Evolutionary conservation across 164 flowering plant genomes (phyloP), one percentile per base, ranked within the genome.

Genomic region (Vitis rupestris): DNA sequence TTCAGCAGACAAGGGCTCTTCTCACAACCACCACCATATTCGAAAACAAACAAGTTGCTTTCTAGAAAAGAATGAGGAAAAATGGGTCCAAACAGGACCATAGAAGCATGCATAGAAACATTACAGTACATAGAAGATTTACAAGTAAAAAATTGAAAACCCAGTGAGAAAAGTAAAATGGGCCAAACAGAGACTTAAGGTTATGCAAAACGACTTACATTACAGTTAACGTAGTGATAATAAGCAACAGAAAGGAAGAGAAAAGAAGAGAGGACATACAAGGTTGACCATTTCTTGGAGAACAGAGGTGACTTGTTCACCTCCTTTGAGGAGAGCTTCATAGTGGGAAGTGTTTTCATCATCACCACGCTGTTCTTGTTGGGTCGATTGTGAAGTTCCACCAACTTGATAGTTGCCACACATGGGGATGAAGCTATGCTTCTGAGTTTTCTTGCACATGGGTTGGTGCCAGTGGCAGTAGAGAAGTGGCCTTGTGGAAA

Each of bases 281-380:
- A 95, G 85, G 27, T 79, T 81, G 67, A 85, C 77, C 88, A 95
- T 91, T 61, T 95, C 97, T 74, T 87, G 76, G 14, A 95, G 91
- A 59, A 95, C 94, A 70, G 99, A 92, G 48, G 86, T 82, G 77
- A 95, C 98, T 69, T 95, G 99, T 16, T 95, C 99, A 1, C 99
- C 99, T 48, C 99, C 99, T 75, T 82, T 85, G 77, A 95, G 90
- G 2, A 95, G 64, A 16, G 90, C 96, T 66, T 90, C 89, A 71
- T 86, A 86, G 77, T 90, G 70, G 15, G 89, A n/a, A 66, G 76
- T 14, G 49, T 78, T 85, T 74, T 78, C 70, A 59, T 75, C 77
- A 52, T 73, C 72, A 11, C 60, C 44, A 31, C 49, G 71, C 50
- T 69, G 50, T 15, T 59, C 64, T 59, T 66, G 61, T 48, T 65